phyloP scores from a whole-genome alignment of 78 protist genomes.

The Tieghemostelium lacteum region DNA sequence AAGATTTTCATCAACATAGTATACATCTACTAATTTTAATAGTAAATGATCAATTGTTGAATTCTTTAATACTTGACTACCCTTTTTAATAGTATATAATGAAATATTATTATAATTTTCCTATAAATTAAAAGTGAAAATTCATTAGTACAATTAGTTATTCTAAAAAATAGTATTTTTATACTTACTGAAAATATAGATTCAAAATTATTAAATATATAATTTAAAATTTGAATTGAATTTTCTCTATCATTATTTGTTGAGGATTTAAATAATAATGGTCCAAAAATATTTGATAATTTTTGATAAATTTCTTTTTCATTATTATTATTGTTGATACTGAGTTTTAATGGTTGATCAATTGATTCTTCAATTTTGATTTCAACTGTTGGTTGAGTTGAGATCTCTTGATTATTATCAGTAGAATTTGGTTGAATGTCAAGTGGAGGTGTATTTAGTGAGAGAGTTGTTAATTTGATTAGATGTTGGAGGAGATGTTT shows the following conservation, averaged over 20 bases:
- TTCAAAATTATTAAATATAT: slow-evolving; percentile 1
- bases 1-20: slow-evolving; percentile 51
- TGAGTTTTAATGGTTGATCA: background rate
- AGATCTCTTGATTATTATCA: background rate
- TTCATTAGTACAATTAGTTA: background rate
- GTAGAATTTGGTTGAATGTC: background rate
- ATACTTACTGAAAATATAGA: background rate
- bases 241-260: background rate
- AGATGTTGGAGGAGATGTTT: slow-evolving; percentile 19
- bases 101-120: slow-evolving; percentile 5
- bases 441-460: background rate
- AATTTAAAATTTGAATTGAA: background rate
- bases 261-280: slow-evolving; percentile 15
- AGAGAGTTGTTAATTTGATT: background rate
- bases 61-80: slow-evolving; percentile 46
- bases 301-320: background rate
- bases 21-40: slow-evolving; percentile 25
- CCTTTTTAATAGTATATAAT: slow-evolving; percentile 31
- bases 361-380: background rate
- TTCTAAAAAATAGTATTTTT: background rate
- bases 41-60: slow-evolving; percentile 22
- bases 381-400: background rate
- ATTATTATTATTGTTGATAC: background rate
- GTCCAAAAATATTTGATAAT: slow-evolving; percentile 33
- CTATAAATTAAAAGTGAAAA: background rate